These are phyloP conservation scores for Lindgomyces ingoldianus DNA, from an alignment of 495 filamentous ascomycete species.

Conservation along the genomic window DNA sequence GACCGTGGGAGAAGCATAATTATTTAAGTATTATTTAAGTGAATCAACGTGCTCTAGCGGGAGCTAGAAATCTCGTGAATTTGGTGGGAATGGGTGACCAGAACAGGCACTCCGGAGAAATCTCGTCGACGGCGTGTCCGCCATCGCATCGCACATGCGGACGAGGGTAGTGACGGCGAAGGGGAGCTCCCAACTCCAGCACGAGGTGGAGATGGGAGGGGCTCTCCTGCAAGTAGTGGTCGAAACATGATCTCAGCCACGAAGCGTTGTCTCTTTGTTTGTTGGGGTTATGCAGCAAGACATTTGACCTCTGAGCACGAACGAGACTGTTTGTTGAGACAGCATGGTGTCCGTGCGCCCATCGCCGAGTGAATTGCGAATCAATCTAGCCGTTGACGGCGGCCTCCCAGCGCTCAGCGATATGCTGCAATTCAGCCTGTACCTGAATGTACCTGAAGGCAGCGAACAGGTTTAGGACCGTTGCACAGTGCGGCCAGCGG, in stretches of 20 bases:
- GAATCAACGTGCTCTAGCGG: constrained; percentile 6
- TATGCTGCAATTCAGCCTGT: constrained; percentile 2
- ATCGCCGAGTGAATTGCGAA: constrained; percentile 1
- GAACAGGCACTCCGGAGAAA: constrained; percentile 32
- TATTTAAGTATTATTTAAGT: constrained; percentile 1
- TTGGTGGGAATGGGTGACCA: constrained; percentile 19
- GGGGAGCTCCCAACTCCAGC: not conserved
- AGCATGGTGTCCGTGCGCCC: constrained; percentile 12
- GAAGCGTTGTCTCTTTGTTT: constrained; percentile 2
- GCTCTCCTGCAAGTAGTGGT: not conserved
- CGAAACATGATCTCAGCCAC: no score
- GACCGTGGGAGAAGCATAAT: not conserved
- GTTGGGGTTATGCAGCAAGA: not conserved
- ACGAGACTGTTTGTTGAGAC: no score
- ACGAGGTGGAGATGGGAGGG: not conserved
- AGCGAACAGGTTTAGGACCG: not conserved
- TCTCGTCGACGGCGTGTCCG: constrained; percentile 13
- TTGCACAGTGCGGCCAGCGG: not conserved
- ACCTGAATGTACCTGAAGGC: constrained; percentile 31
- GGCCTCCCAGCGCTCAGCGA: not conserved
- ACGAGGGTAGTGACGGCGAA: not conserved
- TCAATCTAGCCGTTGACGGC: not conserved
- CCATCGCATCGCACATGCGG: not conserved
- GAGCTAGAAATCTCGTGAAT: constrained; percentile 24
- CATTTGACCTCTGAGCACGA: no score